phyloP scores from a whole-genome alignment of 2,329 filamentous ascomycete species.

The Penicillium sp. region DNA sequence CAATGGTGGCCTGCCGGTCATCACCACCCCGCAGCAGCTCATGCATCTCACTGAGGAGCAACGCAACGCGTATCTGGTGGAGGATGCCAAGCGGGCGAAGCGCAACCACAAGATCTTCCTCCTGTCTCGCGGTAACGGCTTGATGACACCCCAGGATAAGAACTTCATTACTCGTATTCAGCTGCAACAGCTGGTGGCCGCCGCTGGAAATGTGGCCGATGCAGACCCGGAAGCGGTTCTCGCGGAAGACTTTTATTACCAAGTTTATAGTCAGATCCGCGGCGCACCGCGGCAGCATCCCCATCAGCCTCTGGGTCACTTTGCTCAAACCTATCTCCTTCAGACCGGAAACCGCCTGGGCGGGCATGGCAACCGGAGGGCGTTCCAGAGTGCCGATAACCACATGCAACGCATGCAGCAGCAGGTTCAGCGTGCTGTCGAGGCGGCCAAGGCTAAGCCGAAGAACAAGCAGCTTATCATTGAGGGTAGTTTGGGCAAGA shows the following conservation, averaged over 20 bases:
- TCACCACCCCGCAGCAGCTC: conserved; percentile 73
- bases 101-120: conserved; percentile 97
- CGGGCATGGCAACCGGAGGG: conserved; percentile 65
- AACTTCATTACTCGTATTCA: conserved; percentile 99
- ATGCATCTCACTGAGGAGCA: conserved; percentile 81
- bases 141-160: conserved; percentile 99
- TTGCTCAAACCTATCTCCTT: conserved; percentile 96
- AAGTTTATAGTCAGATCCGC: conserved; percentile 93
- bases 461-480: conserved; percentile 98
- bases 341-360: conserved; percentile 87
- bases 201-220: conserved; percentile 84
- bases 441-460: conserved; percentile 94
- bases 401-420: conserved; percentile 99
- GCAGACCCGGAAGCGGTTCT: conserved; percentile 78
- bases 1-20: conserved; percentile 53
- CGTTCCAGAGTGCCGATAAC: conserved; percentile 85
- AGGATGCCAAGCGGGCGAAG: conserved; percentile 94
- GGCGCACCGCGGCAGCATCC: conserved; percentile 88
- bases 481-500: conserved; percentile 94
- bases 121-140: conserved; percentile 87
- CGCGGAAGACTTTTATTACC: conserved; percentile 96
- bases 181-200: conserved; percentile 90
- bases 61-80: conserved; percentile 78
- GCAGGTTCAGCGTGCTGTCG: conserved; percentile 94
- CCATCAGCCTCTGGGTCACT: conserved; percentile 90